Evolutionary conservation across 331 rosid species (phyloP).

Genomic region (Quercus lobata): DNA sequence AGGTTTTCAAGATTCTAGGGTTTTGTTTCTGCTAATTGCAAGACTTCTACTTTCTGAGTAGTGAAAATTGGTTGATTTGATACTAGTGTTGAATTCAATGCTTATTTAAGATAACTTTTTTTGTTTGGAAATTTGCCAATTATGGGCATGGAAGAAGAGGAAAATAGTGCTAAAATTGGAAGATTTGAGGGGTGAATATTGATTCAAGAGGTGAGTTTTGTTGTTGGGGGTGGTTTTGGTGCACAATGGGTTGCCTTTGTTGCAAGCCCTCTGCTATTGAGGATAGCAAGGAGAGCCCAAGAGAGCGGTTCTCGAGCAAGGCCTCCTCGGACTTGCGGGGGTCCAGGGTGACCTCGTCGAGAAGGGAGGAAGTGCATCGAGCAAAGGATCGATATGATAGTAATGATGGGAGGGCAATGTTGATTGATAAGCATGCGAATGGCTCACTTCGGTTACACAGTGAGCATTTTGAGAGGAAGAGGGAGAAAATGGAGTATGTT

Average conservation of each 20-base stretch:
- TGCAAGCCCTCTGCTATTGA: conserved; percentile 93
- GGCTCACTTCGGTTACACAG: conserved; percentile 53
- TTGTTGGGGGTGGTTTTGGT: conserved; percentile 40
- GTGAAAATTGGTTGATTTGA: conserved; percentile 23
- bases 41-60: conserved; percentile 5
- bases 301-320: conserved; percentile 68
- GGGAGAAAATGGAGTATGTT: conserved; percentile 73
- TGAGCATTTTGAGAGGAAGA: conserved; percentile 73
- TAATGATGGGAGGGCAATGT: conserved; percentile 53
- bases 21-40: conserved; percentile 16
- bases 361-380: conserved; percentile 75
- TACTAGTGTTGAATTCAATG: conserved; percentile 9
- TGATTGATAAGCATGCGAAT: conserved; percentile 70
- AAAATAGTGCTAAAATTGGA: conserved; percentile 27
- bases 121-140: conserved; percentile 14
- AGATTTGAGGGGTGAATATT: conserved; percentile 40
- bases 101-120: conserved; percentile 10
- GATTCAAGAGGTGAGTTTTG: conserved; percentile 39
- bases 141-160: conserved; percentile 38
- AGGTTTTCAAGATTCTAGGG: conserved; percentile 28
- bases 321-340: conserved; percentile 41
- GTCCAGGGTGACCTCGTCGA: conserved; percentile 59
- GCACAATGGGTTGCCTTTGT: conserved; percentile 70
- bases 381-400: conserved; percentile 58
- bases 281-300: conserved; percentile 92